phyloP scores from a whole-genome alignment of 495 filamentous ascomycete genomes.

The Xylaria scruposa region DNA sequence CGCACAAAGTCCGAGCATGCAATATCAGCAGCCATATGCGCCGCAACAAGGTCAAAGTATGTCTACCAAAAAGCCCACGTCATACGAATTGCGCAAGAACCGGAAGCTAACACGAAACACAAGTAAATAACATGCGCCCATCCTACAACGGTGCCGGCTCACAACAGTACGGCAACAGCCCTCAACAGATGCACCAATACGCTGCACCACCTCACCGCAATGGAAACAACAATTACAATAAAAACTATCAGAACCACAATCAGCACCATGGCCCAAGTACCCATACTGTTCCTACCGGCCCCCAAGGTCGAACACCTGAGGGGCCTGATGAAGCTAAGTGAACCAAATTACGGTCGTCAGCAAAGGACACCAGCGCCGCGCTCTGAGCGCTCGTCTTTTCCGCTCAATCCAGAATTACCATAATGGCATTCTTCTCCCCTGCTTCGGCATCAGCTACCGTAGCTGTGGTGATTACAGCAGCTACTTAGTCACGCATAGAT shows the following conservation, averaged over 20 bases:
- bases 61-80: slow-evolving; percentile 46
- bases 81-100: slow-evolving; percentile 28
- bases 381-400: slow-evolving; percentile 39
- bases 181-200: slow-evolving; percentile 71
- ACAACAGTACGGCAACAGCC: slow-evolving; percentile 67
- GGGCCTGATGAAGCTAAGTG: slow-evolving; percentile 46
- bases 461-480: slow-evolving; percentile 15
- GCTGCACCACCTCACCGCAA: slow-evolving; percentile 60
- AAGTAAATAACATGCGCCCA: slow-evolving; percentile 65
- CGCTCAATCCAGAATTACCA: slow-evolving; percentile 35
- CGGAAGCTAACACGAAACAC: slow-evolving; percentile 41
- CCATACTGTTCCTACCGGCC: slow-evolving; percentile 37
- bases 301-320: slow-evolving; percentile 41
- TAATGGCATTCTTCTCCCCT: slow-evolving; percentile 15
- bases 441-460: slow-evolving; percentile 17
- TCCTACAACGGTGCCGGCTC: slow-evolving; percentile 63
- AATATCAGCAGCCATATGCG: slow-evolving; percentile 72
- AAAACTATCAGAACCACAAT: slow-evolving; percentile 56
- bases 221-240: slow-evolving; percentile 60
- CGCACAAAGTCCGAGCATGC: slow-evolving; percentile 69
- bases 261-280: slow-evolving; percentile 47
- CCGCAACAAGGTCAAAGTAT: slow-evolving; percentile 71
- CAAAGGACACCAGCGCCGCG: slow-evolving; percentile 39
- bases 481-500: slow-evolving; percentile 5
- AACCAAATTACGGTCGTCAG: slow-evolving; percentile 29